A percentile compares a stretch with the other conserved stretches of the same genome.
phyloP scores from a whole-genome alignment of 2,329 filamentous ascomycete genomes.

The Botrytis fragariae region DNA sequence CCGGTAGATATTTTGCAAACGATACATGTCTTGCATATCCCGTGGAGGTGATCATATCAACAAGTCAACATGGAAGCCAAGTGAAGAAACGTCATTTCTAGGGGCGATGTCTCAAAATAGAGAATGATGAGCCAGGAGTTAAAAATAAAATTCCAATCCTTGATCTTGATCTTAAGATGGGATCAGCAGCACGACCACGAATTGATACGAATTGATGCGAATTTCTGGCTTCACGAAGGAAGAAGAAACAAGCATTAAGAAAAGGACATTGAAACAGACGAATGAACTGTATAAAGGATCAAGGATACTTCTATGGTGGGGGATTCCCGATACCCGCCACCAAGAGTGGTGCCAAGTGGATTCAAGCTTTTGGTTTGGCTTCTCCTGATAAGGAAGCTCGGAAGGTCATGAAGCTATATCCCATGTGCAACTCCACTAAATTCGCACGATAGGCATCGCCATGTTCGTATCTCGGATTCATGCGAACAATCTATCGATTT shows the following conservation, averaged over 20 bases:
- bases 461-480: not conserved
- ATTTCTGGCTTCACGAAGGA: not conserved
- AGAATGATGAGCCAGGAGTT: not conserved
- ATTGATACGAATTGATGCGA: not conserved
- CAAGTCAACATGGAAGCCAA: not conserved
- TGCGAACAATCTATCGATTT: not conserved
- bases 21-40: conserved; percentile 3
- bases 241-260: not conserved
- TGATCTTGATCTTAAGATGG: not conserved
- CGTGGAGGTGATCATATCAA: not conserved
- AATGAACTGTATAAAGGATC: not conserved
- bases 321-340: conserved; percentile 7
- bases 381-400: conserved; percentile 14
- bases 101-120: not conserved
- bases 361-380: conserved; percentile 4
- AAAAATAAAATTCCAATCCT: not conserved
- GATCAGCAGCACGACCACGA: not conserved
- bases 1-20: not conserved
- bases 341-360: not conserved
- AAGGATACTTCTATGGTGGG: not conserved
- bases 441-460: not conserved
- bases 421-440: conserved; percentile 7
- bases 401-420: conserved; percentile 9
- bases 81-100: not conserved
- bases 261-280: not conserved